Evolutionary conservation across 139 green algal genomes (phyloP), one percentile per base, ranked within the genome.

Genomic region (Picochlorum sp.): DNA sequence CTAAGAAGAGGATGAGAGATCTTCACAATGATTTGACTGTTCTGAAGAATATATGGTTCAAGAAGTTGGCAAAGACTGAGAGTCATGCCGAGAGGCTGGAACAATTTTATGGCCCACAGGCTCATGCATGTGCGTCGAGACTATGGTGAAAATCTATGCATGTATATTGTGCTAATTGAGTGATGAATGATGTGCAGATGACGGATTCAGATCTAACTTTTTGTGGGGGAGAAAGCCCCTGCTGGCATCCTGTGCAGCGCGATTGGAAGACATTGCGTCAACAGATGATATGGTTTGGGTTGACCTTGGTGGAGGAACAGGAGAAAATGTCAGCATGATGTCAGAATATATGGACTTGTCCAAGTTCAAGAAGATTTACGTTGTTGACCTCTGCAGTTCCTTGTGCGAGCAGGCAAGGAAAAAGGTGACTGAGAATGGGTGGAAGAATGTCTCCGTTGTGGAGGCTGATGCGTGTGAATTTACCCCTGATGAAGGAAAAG

Each of bases 291-390:
- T 96, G 65, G 81, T 98, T 38, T 96, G 92, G 88, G 87, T 65
- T 1, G 91, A 97, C 61, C 69, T 97, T 54, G 91, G 91, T 14
- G 91, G 91, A 31, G 91, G 91, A 34, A 97, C 91, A 14, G 91
- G 85, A 71, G 86, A 97, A 75, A 98, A 98, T 67, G 83, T 98
- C 13, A 81, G 86, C 18, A 86, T 96, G 83, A 97, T 98, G 92
- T 56, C 69, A 8, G 63, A 94, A 45, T 97, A 94, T 79, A 84
- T 97, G 44, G 77, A 84, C n/a, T 80, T 97, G 4, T 62, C 72
- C 7, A 67, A 70, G 11, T 98, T 98, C 86, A 92, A 91, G 67
- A 76, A 78, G 28, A 92, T 98, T 75, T 97, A 97, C 69, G 70
- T 98, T 0, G 92, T 98, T 23, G 92, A 98, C 82, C 83, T 98